phyloP scores from a whole-genome alignment of 78 protist species.

The Diacronema lutheri region DNA sequence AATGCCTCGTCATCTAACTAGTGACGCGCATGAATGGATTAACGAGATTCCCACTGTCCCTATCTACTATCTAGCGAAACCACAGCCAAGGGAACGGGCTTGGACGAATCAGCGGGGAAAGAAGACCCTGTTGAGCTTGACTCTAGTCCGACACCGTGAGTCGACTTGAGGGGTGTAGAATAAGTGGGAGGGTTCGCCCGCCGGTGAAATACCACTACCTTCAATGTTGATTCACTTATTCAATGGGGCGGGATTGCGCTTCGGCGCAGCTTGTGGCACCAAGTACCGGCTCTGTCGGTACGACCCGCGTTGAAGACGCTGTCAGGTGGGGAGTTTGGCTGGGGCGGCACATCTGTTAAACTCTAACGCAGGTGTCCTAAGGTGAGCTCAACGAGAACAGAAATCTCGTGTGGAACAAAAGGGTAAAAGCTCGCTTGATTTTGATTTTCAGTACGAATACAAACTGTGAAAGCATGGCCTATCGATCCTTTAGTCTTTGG shows the following conservation, averaged over 20 bases:
- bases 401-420: conserved; percentile 81
- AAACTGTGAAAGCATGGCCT: conserved; percentile 92
- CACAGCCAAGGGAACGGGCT: conserved; percentile 91
- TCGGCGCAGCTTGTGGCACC: neutral
- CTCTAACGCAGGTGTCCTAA: conserved; percentile 85
- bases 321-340: conserved; percentile 90
- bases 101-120: conserved; percentile 87
- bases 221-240: conserved; percentile 60
- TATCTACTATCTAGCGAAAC: conserved; percentile 88
- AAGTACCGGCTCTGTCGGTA: neutral
- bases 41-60: conserved; percentile 95
- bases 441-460: conserved; percentile 86
- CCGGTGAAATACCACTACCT: conserved; percentile 77
- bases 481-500: conserved; percentile 82
- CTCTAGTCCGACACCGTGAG: conserved; percentile 76
- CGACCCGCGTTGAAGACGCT: conserved; percentile 44
- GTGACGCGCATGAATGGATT: conserved; percentile 94
- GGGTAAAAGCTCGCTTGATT: conserved; percentile 84
- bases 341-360: conserved; percentile 90
- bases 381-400: conserved; percentile 84
- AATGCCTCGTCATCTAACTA: conserved; percentile 89
- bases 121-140: conserved; percentile 94
- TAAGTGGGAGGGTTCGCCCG: conserved; percentile 72
- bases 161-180: conserved; percentile 69
- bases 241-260: neutral